Conservation (phyloP, 306 rosid genomes). For the Acacia confusa region DNA sequence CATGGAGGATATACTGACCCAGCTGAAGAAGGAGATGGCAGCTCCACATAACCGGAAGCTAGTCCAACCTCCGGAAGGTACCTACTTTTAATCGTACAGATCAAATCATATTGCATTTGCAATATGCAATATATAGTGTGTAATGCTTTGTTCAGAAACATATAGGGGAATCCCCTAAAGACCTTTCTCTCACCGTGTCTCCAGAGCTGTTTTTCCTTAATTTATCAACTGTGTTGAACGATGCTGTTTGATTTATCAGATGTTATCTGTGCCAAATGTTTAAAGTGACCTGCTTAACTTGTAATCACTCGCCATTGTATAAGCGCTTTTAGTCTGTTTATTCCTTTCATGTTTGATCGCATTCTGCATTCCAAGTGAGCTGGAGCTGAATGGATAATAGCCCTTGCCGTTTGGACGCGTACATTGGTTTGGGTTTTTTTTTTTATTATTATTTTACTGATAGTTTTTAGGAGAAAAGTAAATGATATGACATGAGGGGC, state of each 20-base stretch:
- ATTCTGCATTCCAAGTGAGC: constrained; percentile 31
- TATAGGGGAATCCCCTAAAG: constrained; percentile 54
- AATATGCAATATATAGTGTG: constrained; percentile 73
- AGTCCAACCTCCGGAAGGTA: constrained; percentile 99
- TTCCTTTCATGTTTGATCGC: not conserved
- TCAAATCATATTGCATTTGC: constrained; percentile 57
- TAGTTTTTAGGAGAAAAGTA: not conserved
- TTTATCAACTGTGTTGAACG: constrained; percentile 64
- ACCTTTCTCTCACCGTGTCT: constrained; percentile 51
- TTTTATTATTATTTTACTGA: not conserved
- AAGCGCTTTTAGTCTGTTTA: constrained; percentile 18
- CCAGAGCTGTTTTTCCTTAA: constrained; percentile 47
- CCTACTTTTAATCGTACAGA: constrained; percentile 75
- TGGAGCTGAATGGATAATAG: constrained; percentile 32
- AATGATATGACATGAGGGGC: not conserved
- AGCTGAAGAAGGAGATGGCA: constrained; percentile 99
- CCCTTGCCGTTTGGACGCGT: constrained; percentile 14
- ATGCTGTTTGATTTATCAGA: constrained; percentile 61
- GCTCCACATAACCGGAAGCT: constrained; percentile 94
- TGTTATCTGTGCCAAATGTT: constrained; percentile 53
- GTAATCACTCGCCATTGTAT: constrained; percentile 21
- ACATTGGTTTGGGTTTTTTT: not conserved
- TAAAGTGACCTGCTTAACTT: not conserved
- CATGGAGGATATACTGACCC: constrained; percentile 98
- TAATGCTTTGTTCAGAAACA: constrained; percentile 69